phyloP scores from a whole-genome alignment of 164 flowering plant genomes.

The Litsea cubeba region DNA sequence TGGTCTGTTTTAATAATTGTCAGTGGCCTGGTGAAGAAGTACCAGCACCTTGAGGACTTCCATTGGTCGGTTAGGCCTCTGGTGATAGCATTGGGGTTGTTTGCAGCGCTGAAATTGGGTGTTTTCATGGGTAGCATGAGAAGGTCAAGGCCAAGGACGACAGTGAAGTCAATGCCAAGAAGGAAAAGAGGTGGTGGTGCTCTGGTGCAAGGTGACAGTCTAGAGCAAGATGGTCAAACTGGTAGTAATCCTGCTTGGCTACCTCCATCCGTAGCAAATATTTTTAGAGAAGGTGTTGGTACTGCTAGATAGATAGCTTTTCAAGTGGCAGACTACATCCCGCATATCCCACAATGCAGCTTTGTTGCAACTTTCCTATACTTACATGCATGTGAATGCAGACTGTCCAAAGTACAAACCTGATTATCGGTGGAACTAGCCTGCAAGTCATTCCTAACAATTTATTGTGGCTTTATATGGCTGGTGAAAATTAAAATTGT shows the following conservation, averaged over 20 bases:
- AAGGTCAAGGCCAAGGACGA: slow-evolving; percentile 30
- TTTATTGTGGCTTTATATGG: neutral
- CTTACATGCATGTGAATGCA: neutral
- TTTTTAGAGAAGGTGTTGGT: slow-evolving; percentile 40
- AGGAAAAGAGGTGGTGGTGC: slow-evolving; percentile 26
- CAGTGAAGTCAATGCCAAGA: slow-evolving; percentile 14
- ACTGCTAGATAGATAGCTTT: slow-evolving; percentile 8
- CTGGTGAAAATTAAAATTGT: neutral
- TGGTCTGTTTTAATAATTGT: slow-evolving; percentile 53
- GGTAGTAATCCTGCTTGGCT: slow-evolving; percentile 53
- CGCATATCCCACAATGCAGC: neutral
- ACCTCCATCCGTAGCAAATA: slow-evolving; percentile 54
- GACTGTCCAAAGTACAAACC: neutral
- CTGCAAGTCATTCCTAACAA: neutral
- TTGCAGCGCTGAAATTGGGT: slow-evolving; percentile 75
- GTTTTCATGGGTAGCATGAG: slow-evolving; percentile 45
- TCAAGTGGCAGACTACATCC: neutral
- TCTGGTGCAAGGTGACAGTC: slow-evolving; percentile 12
- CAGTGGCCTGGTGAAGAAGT: slow-evolving; percentile 60
- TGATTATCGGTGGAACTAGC: neutral
- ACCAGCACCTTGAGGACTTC: slow-evolving; percentile 88
- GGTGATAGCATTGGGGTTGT: slow-evolving; percentile 62
- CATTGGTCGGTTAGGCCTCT: slow-evolving; percentile 95
- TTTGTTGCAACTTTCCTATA: neutral
- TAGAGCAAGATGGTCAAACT: slow-evolving; percentile 29